These are phyloP conservation scores for Monocercomonoides exilis DNA, from an alignment of 78 protist genomes.

Conservation along the genomic window DNA sequence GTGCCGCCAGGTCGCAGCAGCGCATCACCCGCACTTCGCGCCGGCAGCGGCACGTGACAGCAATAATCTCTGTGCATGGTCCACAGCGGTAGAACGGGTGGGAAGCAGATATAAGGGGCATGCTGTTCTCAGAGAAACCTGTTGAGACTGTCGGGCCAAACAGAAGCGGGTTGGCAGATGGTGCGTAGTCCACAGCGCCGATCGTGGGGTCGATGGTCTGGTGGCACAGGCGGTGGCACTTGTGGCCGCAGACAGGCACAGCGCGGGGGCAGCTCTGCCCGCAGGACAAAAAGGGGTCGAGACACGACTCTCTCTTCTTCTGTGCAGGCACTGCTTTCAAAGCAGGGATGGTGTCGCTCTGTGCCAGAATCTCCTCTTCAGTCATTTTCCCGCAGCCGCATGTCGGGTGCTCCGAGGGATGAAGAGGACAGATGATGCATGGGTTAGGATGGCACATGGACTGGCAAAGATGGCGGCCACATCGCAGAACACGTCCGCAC, in stretches of 20 bases:
- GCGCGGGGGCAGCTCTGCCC: neutral
- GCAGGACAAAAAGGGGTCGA: neutral
- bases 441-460: neutral
- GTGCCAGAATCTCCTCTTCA: too few species aligned
- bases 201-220: neutral
- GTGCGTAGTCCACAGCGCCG: neutral
- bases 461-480: neutral
- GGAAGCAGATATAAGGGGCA: neutral
- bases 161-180: neutral
- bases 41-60: too few species aligned
- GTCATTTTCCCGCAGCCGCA: neutral
- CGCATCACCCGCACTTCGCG: too few species aligned
- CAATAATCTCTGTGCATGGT: too few species aligned
- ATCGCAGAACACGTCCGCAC: neutral
- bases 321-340: too few species aligned
- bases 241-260: neutral
- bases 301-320: neutral
- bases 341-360: too few species aligned
- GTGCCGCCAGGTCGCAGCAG: too few species aligned
- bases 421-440: neutral
- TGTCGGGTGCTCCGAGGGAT: neutral
- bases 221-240: neutral
- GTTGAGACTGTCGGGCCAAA: too few species aligned
- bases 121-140: neutral
- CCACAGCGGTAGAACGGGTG: neutral